Percentiles rank a stretch among this genome's conserved stretches.
phyloP scores from a whole-genome alignment of 2,329 filamentous ascomycete genomes.

The Sporothrix phasma region DNA sequence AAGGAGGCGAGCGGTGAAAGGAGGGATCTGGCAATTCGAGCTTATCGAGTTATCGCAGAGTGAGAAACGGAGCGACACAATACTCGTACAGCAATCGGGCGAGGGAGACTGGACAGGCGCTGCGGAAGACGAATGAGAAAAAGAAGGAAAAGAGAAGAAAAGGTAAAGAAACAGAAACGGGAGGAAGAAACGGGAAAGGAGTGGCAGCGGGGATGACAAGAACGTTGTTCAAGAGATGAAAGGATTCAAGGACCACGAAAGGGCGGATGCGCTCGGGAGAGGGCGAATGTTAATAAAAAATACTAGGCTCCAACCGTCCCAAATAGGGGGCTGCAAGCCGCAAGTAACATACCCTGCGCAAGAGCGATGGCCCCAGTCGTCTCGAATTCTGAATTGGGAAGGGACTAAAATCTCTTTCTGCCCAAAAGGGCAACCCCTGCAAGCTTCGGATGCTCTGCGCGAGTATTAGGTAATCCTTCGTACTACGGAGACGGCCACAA shows the following conservation, averaged over 20 bases:
- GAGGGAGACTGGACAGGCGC: background rate
- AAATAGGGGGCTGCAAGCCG: background rate
- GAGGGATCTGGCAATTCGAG: background rate
- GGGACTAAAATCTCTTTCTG: background rate
- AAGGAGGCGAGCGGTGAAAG: background rate
- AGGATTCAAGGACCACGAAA: background rate
- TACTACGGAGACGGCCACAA: background rate
- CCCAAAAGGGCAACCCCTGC: background rate
- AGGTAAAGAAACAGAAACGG: no score
- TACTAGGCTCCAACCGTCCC: background rate
- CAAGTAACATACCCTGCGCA: background rate
- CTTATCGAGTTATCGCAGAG: background rate
- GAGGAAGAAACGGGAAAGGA: background rate
- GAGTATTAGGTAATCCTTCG: no score
- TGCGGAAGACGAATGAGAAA: background rate
- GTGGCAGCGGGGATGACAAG: background rate
- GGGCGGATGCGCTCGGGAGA: constrained; percentile 3
- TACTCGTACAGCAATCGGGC: background rate
- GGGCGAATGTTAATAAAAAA: background rate
- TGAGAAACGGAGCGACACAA: background rate
- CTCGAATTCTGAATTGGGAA: background rate
- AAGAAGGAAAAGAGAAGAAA: background rate
- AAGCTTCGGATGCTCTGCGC: background rate
- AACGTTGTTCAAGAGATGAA: background rate
- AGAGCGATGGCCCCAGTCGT: background rate